Percentiles rank a stretch among this genome's conserved stretches.
These are phyloP conservation scores for Pseudisothecium myosuroides DNA, from an alignment of 225 moss, liverwort and hornwort genomes.

Conservation along the genomic window DNA sequence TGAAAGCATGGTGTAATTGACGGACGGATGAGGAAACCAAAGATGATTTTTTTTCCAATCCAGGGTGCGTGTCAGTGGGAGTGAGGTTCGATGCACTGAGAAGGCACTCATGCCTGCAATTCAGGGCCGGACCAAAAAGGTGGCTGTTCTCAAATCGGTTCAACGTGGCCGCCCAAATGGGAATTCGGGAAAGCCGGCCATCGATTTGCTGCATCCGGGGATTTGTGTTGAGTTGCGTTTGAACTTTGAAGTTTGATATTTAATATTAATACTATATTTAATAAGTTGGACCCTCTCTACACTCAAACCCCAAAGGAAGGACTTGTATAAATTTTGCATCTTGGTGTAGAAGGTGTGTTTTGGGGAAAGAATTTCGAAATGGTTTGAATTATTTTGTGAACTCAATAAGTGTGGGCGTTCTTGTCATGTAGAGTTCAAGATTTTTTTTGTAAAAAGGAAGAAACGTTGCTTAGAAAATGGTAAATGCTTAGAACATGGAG, in stretches of 20 bases:
- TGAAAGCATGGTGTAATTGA: background rate
- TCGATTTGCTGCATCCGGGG: background rate
- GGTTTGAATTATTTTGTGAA: background rate
- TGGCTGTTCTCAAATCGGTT: background rate
- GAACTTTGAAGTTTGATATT: too few relatives aligned
- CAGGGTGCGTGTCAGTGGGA: background rate
- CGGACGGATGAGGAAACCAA: background rate
- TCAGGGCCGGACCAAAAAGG: background rate
- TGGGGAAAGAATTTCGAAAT: background rate
- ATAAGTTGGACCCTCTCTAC: background rate
- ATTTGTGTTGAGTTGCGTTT: too few relatives aligned
- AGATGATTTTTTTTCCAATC: background rate
- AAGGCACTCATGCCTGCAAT: background rate
- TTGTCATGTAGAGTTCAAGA: rapidly evolving
- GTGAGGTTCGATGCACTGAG: background rate
- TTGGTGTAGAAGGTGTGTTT: background rate
- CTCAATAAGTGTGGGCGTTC: rapidly evolving
- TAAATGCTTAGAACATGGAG: rapidly evolving
- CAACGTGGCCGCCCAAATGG: background rate
- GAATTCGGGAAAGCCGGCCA: background rate
- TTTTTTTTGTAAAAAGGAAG: background rate
- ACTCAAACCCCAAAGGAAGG: background rate
- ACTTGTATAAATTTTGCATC: background rate
- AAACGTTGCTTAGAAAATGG: background rate
- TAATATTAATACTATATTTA: too few relatives aligned